phyloP scores from a whole-genome alignment of 2,329 filamentous ascomycete species.

The Diaporthe citriasiana region DNA sequence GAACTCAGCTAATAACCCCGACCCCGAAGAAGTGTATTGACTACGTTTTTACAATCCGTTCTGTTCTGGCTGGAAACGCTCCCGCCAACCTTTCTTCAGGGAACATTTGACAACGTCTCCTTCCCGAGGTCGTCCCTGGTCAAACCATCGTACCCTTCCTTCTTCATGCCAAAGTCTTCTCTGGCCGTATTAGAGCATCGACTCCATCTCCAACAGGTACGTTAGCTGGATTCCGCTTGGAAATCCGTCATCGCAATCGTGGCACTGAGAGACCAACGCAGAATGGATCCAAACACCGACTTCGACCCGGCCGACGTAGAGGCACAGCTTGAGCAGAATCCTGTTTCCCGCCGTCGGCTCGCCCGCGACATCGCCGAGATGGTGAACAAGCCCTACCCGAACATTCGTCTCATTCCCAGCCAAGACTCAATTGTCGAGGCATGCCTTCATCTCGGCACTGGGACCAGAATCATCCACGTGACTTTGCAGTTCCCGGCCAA shows the following conservation, averaged over 20 bases:
- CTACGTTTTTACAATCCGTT: neutral
- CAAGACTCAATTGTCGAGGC: neutral
- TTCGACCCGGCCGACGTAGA: neutral
- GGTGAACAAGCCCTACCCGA: neutral
- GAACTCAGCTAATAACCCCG: neutral
- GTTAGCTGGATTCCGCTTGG: neutral
- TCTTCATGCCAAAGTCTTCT: neutral
- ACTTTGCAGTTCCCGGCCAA: fast-evolving
- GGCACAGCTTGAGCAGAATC: too few relatives aligned
- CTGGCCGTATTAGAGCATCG: too few relatives aligned
- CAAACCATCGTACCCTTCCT: neutral
- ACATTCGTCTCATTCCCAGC: neutral
- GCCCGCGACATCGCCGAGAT: neutral
- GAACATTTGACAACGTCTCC: neutral
- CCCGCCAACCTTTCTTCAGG: neutral
- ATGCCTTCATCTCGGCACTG: neutral
- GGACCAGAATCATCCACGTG: neutral
- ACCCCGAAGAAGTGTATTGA: neutral
- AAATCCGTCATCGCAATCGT: neutral
- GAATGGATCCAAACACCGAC: neutral
- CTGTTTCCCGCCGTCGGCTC: neutral
- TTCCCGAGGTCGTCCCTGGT: neutral
- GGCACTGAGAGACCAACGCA: neutral
- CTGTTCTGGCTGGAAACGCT: neutral
- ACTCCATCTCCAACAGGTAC: neutral